A percentile compares a stretch with the other conserved stretches of the same genome.
Conservation (phyloP, 805 yeast genomes). For the Cyberlindnera veronae region DNA sequence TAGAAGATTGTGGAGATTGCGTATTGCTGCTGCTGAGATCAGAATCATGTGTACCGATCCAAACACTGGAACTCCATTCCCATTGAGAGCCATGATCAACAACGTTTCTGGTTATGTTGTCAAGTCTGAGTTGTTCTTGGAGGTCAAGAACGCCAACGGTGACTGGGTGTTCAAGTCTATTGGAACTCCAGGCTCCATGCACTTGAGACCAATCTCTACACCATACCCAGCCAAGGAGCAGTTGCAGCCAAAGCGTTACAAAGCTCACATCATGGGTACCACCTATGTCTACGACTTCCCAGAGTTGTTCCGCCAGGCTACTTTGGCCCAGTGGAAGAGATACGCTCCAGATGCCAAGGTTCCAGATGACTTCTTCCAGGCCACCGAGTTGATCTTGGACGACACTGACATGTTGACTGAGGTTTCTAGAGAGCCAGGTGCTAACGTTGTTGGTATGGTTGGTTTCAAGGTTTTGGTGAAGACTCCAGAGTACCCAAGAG, state of each 20-base stretch:
- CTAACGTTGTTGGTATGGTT: conserved; percentile 95
- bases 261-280: conserved; percentile 97
- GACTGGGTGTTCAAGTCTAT: conserved; percentile 97
- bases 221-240: conserved; percentile 98
- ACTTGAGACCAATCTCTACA: conserved; percentile 89
- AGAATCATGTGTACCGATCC: conserved; percentile 94
- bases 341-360: conserved; percentile 50
- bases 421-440: conserved; percentile 93
- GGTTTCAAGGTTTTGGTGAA: conserved; percentile 88
- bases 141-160: conserved; percentile 85
- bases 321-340: conserved; percentile 79
- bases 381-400: conserved; percentile 78
- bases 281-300: conserved; percentile 99
- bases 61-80: conserved; percentile 83
- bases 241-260: conserved; percentile 97
- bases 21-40: conserved; percentile 96
- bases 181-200: conserved; percentile 96
- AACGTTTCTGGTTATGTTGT: conserved; percentile 97
- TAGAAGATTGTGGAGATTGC: conserved; percentile 91
- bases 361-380: conserved; percentile 75
- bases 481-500: conserved; percentile 96
- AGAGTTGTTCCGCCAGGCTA: conserved; percentile 93
- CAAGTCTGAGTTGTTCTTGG: conserved; percentile 91
- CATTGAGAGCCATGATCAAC: conserved; percentile 93
- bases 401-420: conserved; percentile 79